Percentiles rank a stretch among this genome's conserved stretches.
These are phyloP conservation scores for Penstemon davidsonii DNA, from an alignment of 257 asterid species.

Conservation along the genomic window DNA sequence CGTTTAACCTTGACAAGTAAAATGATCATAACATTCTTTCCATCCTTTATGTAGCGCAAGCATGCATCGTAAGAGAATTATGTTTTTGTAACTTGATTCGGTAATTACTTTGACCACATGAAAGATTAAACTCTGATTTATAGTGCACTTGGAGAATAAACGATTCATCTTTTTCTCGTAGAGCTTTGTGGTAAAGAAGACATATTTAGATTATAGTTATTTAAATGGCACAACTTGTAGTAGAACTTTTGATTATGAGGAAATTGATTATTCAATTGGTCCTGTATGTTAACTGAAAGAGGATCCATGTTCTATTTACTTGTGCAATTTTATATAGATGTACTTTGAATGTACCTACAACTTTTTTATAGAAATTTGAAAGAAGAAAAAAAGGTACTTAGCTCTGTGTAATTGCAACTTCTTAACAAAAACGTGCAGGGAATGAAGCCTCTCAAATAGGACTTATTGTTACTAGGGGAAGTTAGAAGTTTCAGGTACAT, in stretches of 20 bases:
- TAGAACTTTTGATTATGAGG: neutral
- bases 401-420: conserved; percentile 16
- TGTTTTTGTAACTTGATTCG: neutral
- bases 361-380: neutral
- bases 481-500: conserved; percentile 36
- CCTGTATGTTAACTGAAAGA: conserved; percentile 7
- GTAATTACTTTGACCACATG: neutral
- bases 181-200: neutral
- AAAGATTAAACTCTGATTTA: neutral
- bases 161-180: neutral
- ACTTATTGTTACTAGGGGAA: conserved; percentile 17
- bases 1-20: neutral
- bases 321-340: neutral
- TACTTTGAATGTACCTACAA: neutral
- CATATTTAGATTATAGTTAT: too few relatives aligned
- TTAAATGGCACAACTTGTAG: neutral
- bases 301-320: neutral
- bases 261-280: neutral
- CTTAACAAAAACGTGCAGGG: conserved; percentile 37
- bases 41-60: neutral
- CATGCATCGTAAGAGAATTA: neutral
- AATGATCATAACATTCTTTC: neutral
- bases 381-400: neutral
- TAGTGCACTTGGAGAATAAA: neutral
- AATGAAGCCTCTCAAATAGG: conserved; percentile 59